Base-by-base conservation (phyloP, 2,329 filamentous ascomycete genomes). In the Graphiopsis chlorocephala region DNA sequence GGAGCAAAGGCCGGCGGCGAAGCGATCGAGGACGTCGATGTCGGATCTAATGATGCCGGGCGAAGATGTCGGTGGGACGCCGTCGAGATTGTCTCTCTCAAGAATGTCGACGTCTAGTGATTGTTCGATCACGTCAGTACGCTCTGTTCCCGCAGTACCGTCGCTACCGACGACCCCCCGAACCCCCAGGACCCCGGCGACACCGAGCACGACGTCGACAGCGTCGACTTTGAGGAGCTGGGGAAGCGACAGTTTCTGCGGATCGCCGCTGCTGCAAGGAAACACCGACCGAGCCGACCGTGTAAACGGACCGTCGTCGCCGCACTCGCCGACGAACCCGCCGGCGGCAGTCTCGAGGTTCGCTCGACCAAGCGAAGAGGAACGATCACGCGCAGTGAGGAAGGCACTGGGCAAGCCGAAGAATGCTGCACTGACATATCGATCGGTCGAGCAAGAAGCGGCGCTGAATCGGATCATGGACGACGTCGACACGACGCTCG, bases 21-120 rank as follows among this genome's bases (percentile, higher is more conserved):
- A 55, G 52, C 52, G 28, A 55, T 55, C 52, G 52, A 55, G 52
- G 52, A 55, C 52, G 52, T 55, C 15, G 17, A 20, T 55, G 28
- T 55, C 28, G 28, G 52, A 31, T 55, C 17, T 55, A 10, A 55
- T 11, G 28, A 31, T 33, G 28, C n/a, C 28, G 17, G 52, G 15
- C 35, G 15, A 33, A 33, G 14, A 33, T 15, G 52, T 17, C 8
- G 4, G 52, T 33, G 8, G 28, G 35, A 38, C 35, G 15, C 35
- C 35, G 35, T n/a, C 35, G 35, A 38, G 35, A 5, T 1, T 11
- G 35, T 38, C 35, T 38, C 7, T n/a, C 14, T 11, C 35, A n/a
- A 38, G 35, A 38, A n/a, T n/a, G 35, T 38, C 35, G 15, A 6
- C 35, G 4, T 38, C 35, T n/a, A 38, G 35, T 5, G 15, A 38